Percentiles rank a stretch among this genome's conserved stretches.
Conservation (phyloP, 306 rosid genomes). For the Rosa lucieae region DNA sequence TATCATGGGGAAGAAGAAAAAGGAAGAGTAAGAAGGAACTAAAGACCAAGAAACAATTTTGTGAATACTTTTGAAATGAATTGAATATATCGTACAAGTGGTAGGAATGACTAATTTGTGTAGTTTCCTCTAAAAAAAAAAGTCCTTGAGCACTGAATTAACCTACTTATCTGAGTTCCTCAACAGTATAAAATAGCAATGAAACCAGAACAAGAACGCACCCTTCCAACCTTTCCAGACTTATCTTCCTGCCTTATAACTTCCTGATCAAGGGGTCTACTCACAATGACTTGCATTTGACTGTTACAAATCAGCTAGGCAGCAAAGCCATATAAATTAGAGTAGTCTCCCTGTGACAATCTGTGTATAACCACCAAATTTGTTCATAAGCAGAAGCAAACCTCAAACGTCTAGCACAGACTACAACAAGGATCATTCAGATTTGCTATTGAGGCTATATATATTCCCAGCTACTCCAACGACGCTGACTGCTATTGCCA, state of each 20-base stretch:
- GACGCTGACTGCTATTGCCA: slow-evolving; percentile 66
- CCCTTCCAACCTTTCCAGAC: slow-evolving; percentile 27
- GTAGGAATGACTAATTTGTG: slow-evolving; percentile 19
- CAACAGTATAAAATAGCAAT: slow-evolving; percentile 1
- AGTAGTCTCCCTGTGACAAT: slow-evolving; percentile 13
- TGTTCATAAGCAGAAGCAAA: slow-evolving; percentile 23
- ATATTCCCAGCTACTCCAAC: slow-evolving; percentile 76
- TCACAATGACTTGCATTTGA: slow-evolving; percentile 15
- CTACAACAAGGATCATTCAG: slow-evolving; percentile 31
- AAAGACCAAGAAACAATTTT: not conserved
- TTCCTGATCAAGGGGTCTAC: slow-evolving; percentile 30
- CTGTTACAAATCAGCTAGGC: slow-evolving; percentile 16
- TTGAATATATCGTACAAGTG: slow-evolving; percentile 15
- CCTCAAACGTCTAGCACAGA: slow-evolving; percentile 1
- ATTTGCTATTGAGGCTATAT: slow-evolving; percentile 58
- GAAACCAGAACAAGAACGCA: not conserved
- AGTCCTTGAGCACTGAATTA: slow-evolving; percentile 18
- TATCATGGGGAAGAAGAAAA: not conserved
- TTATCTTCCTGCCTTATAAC: slow-evolving; percentile 32
- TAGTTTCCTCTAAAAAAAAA: slow-evolving; percentile 25
- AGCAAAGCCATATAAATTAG: slow-evolving; percentile 17
- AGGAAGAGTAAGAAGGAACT: not conserved
- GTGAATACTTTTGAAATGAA: slow-evolving; percentile 3
- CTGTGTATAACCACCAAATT: slow-evolving; percentile 17
- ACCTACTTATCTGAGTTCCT: slow-evolving; percentile 18